A percentile compares a stretch with the other conserved stretches of the same genome.
These are phyloP conservation scores for Malbranchea cinnamomea DNA, from an alignment of 2,329 filamentous ascomycete genomes.

Conservation along the genomic window DNA sequence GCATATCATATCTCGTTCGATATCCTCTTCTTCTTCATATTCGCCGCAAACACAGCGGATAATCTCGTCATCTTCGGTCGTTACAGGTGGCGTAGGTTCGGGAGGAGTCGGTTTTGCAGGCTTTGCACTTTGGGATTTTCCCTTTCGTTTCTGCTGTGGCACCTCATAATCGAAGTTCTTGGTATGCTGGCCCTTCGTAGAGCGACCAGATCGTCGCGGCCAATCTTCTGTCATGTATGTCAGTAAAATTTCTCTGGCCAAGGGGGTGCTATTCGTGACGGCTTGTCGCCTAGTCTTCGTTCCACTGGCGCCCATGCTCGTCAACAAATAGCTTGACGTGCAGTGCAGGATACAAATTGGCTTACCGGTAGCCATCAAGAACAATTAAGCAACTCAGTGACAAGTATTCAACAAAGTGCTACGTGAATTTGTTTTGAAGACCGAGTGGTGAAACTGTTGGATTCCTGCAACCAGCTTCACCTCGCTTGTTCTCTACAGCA, in stretches of 20 bases:
- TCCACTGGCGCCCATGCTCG: too few relatives aligned
- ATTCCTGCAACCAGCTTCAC: constrained; percentile 8
- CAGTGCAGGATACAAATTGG: constrained; percentile 31
- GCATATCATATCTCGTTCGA: constrained; percentile 84
- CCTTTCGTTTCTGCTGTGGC: constrained; percentile 30
- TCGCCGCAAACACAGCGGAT: constrained; percentile 91
- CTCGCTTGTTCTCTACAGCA: constrained; percentile 25
- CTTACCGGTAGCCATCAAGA: constrained; percentile 47
- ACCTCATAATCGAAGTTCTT: constrained; percentile 68
- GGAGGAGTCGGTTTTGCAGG: constrained; percentile 31
- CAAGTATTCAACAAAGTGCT: too few relatives aligned
- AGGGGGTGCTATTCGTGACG: too few relatives aligned
- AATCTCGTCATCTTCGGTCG: constrained; percentile 50
- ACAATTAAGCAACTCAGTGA: constrained; percentile 11
- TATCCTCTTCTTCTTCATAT: constrained; percentile 69
- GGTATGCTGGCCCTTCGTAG: constrained; percentile 90
- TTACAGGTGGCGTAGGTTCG: constrained; percentile 29
- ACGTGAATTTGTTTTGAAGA: too few relatives aligned
- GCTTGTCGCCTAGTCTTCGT: too few relatives aligned
- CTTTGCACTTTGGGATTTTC: constrained; percentile 33
- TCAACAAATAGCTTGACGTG: too few relatives aligned
- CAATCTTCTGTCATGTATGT: constrained; percentile 53
- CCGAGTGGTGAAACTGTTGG: constrained; percentile 6
- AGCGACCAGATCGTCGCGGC: constrained; percentile 83
- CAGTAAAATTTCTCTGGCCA: too few relatives aligned